Base-by-base conservation (phyloP, 345 rosid genomes). In the Eucalyptus victrix region DNA sequence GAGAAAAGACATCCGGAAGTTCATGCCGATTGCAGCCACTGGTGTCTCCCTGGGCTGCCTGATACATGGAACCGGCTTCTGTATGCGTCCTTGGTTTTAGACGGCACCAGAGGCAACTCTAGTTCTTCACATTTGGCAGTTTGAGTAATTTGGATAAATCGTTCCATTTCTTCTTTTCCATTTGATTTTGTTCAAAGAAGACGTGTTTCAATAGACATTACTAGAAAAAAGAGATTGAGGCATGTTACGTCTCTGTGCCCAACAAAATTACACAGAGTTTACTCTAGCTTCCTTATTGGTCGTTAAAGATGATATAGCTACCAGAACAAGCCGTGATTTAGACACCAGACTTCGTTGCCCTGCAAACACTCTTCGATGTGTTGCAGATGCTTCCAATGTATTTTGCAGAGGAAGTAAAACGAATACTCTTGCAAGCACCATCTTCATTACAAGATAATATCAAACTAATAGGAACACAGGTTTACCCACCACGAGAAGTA, bases 41-140 rank as follows among this genome's bases (percentile, higher is more conserved):
- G 95, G 96, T 94, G 97, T 85, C 90, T 95, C 90, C 96, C 96
- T 16, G 97, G 96, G 49, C 87, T 95, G 26, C 96, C 96, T 18
- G 97, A 94, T 87, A 92, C 95, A 11, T 95, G 96, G 96, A 95
- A 94, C 87, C 87, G 42, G 37, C 93, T 94, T 11, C 34, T 94
- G 32, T 93, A 94, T 51, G 94, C 93, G 45, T 88, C 91, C 87
- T 85, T 94, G 88, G 89, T 89, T 54, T 45, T 90, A 21, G 89
- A 92, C 80, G 58, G 89, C 50, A 34, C 87, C 18, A 49, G 62
- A 40, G 50, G 45, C 69, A 88, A 26, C 69, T 90, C 81, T 26
- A 49, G 80, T 80, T 62, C 90, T 62, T 87, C 37, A 12, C 32
- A 60, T 62, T 62, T 19, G 60, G 34, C 87, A 80, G 56, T n/a